Percentiles rank a stretch among this genome's conserved stretches.
These are phyloP conservation scores for Phytophthora cryptogea DNA, from an alignment of 352 stramenopile genomes.

Conservation along the genomic window DNA sequence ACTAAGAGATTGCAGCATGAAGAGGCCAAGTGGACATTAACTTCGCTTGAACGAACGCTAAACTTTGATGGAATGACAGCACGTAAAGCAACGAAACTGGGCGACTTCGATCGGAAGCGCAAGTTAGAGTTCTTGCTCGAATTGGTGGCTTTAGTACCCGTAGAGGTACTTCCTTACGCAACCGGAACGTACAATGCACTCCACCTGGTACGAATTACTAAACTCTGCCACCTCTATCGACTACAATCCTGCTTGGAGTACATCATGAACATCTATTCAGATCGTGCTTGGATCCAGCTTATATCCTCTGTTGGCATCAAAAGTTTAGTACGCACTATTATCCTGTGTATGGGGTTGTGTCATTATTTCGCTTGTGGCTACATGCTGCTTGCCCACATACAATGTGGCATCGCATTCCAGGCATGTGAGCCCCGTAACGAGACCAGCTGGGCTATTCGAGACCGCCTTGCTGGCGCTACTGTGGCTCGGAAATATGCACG, in stretches of 20 bases:
- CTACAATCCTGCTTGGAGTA: constrained; percentile 39
- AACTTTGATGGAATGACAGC: neutral
- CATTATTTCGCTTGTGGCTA: constrained; percentile 75
- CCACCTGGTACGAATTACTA: constrained; percentile 64
- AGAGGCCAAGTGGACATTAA: constrained; percentile 29
- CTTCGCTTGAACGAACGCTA: constrained; percentile 5
- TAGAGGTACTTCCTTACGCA: constrained; percentile 54
- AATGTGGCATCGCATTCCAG: constrained; percentile 61
- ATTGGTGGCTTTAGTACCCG: constrained; percentile 50
- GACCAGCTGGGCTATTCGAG: constrained; percentile 65
- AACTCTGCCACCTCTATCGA: constrained; percentile 61
- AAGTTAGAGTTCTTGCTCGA: constrained; percentile 53
- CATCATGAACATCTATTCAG: constrained; percentile 57
- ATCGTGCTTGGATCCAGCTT: constrained; percentile 45
- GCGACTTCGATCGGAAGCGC: constrained; percentile 10
- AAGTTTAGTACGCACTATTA: constrained; percentile 48
- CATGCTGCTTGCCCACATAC: constrained; percentile 63
- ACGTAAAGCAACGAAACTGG: constrained; percentile 1
- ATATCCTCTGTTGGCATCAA: constrained; percentile 67
- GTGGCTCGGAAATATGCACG: constrained; percentile 55
- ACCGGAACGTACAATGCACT: constrained; percentile 51
- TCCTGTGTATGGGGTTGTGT: constrained; percentile 36
- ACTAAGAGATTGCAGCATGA: neutral
- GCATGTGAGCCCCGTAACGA: constrained; percentile 45
- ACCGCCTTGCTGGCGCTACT: constrained; percentile 50